Evolutionary conservation across 352 stramenopile genomes (phyloP), one percentile per base, ranked within the genome.

Genomic region (Globisporangium orthogonon): DNA sequence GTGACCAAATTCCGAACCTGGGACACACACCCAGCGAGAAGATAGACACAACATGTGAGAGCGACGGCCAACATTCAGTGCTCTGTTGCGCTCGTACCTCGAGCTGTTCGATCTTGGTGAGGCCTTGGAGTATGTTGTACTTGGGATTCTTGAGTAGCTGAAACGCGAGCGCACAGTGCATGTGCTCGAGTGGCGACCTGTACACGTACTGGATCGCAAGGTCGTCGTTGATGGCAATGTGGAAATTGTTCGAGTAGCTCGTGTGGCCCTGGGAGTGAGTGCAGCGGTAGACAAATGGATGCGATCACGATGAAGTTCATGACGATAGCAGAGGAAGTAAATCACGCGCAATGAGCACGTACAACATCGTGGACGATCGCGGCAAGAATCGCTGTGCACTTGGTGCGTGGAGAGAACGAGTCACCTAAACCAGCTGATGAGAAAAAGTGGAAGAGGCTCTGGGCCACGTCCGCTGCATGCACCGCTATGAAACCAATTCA

Each of bases 211-310:
- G 69, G 40, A 89, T 68, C 10, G 87, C 83, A 51, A 95, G 70
- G 37, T 90, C 70, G 68, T 91, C 80, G 56, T 94, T 91, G 29
- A 76, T 56, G 18, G 71, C 71, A 53, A 95, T 90, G 67, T 94
- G 84, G 56, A 96, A 94, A 56, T 90, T 91, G 69, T 96, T 93
- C 57, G 83, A 87, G 67, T 75, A 89, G 58, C 86, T 91, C 50
- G 83, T 91, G 66, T 96, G 87, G n/a, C 78, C 83, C 78, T 88
- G 47, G 4, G 50, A 13, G 61, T 35, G 1, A 4, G 3, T 30
- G 28, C 9, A 51, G 17, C 3, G 9, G 11, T 40, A n/a, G n/a
- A 40, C 15, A 0, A 28, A 40, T 7, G 7, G 7, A 11, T 14
- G 67, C 62, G 55, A 14, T 31, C 18, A 17, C 7, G 5, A 5